Percentiles rank a stretch among this genome's conserved stretches.
These are phyloP conservation scores for Botrytis cinerea DNA, from an alignment of 2,329 filamentous ascomycete genomes.

Conservation along the genomic window DNA sequence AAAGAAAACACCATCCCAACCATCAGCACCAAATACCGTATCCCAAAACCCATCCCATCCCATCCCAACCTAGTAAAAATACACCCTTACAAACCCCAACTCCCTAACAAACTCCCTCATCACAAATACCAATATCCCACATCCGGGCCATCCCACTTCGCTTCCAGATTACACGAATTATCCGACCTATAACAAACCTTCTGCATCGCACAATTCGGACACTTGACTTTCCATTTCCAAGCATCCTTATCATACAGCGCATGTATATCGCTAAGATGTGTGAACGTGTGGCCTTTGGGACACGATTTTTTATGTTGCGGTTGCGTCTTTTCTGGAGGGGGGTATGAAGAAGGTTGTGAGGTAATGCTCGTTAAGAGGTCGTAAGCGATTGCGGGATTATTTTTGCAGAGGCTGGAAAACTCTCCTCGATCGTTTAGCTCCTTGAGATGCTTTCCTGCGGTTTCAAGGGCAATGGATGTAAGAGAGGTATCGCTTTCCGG, in stretches of 20 bases:
- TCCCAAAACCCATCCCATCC: neutral
- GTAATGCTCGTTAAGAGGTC: conserved; percentile 8
- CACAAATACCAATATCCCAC: conserved; percentile 14
- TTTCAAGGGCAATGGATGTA: conserved; percentile 7
- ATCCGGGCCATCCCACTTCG: neutral
- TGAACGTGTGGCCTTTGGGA: conserved; percentile 6
- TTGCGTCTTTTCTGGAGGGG: neutral
- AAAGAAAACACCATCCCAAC: neutral
- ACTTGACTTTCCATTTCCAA: conserved; percentile 1
- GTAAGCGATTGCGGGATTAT: conserved; percentile 12
- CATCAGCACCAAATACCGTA: neutral
- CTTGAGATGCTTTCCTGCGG: conserved; percentile 5
- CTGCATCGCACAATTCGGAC: conserved; percentile 7
- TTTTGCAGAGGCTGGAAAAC: conserved; percentile 17
- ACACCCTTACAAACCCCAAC: neutral
- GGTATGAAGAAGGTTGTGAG: neutral
- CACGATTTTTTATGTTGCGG: neutral
- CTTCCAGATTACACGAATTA: neutral
- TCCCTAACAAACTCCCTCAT: too few relatives aligned
- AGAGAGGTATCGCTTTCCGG: conserved; percentile 18
- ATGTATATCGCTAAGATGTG: neutral
- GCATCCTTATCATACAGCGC: neutral
- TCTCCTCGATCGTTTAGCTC: conserved; percentile 5
- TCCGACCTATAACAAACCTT: neutral
- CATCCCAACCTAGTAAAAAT: neutral